Evolutionary conservation across 352 stramenopile species (phyloP).

Genomic region (Globisporangium acanthophoron): DNA sequence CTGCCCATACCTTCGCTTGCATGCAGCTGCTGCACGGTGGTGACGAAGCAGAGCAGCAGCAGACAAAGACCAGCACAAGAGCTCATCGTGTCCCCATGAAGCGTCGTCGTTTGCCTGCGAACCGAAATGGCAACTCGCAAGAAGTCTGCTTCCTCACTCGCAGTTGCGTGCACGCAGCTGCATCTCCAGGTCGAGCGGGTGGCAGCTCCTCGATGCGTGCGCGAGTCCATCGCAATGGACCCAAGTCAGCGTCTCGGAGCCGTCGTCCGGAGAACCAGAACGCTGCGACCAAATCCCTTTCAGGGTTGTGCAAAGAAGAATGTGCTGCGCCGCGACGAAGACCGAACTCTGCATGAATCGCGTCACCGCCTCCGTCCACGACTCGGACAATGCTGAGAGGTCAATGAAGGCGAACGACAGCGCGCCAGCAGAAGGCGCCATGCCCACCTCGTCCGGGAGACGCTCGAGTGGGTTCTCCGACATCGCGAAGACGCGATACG

Average conservation of each 20-base stretch:
- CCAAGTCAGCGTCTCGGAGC: too few relatives aligned
- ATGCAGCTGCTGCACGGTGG: not conserved
- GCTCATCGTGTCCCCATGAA: not conserved
- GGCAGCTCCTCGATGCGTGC: too few relatives aligned
- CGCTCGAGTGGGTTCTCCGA: constrained; percentile 9
- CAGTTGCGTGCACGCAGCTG: not conserved
- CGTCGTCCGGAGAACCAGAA: not conserved
- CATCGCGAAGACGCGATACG: not conserved
- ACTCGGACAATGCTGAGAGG: not conserved
- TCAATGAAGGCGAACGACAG: not conserved
- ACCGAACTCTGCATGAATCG: not conserved
- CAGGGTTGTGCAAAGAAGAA: not conserved
- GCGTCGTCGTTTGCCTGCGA: too few relatives aligned
- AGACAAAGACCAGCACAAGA: not conserved
- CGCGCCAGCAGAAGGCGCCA: not conserved
- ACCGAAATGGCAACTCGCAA: not conserved
- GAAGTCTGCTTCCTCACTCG: too few relatives aligned
- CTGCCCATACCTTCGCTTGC: not conserved
- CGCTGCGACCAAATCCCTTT: not conserved
- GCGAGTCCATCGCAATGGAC: not conserved
- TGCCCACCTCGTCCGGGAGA: not conserved
- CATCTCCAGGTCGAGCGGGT: not conserved
- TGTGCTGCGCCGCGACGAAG: not conserved
- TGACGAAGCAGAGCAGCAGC: not conserved
- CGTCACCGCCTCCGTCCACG: not conserved